These are phyloP conservation scores for Nakaseomyces sp. DNA, from an alignment of 1,139 yeast genomes.

Conservation along the genomic window DNA sequence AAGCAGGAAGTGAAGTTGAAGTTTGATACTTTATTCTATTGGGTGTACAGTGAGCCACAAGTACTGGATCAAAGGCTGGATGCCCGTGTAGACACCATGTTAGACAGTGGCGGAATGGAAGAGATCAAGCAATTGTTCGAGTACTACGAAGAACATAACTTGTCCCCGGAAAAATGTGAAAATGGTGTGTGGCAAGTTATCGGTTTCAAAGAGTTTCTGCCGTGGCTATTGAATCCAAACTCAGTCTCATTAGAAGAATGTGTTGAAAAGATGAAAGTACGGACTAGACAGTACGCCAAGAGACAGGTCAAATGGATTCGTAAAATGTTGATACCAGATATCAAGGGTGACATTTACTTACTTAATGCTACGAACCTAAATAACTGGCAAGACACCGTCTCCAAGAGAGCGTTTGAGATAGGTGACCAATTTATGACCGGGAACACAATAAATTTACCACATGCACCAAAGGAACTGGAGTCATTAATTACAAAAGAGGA, in stretches of 20 bases:
- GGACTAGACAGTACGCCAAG: constrained; percentile 82
- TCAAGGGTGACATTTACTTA: constrained; percentile 59
- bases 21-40: constrained; percentile 63
- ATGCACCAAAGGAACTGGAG: constrained; percentile 41
- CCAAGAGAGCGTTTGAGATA: constrained; percentile 45
- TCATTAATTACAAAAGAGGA: constrained; percentile 29
- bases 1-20: constrained; percentile 53
- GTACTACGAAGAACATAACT: constrained; percentile 30
- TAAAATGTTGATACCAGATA: constrained; percentile 57
- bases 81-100: constrained; percentile 74
- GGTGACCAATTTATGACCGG: constrained; percentile 37
- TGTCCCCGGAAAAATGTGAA: constrained; percentile 40
- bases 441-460: constrained; percentile 17
- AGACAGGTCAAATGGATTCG: constrained; percentile 90
- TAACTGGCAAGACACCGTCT: constrained; percentile 53
- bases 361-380: constrained; percentile 68
- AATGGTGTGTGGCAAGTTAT: constrained; percentile 91
- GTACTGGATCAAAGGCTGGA: constrained; percentile 60
- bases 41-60: constrained; percentile 72
- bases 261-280: constrained; percentile 66
- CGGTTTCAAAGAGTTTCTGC: constrained; percentile 88
- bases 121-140: constrained; percentile 57
- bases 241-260: constrained; percentile 37
- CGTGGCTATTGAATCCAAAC: constrained; percentile 47
- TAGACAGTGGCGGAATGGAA: constrained; percentile 52